A percentile compares a stretch with the other conserved stretches of the same genome.
Evolutionary conservation across 192 early-diverging fungal species (phyloP).

Genomic region (Thoreauomyces humboldtii): DNA sequence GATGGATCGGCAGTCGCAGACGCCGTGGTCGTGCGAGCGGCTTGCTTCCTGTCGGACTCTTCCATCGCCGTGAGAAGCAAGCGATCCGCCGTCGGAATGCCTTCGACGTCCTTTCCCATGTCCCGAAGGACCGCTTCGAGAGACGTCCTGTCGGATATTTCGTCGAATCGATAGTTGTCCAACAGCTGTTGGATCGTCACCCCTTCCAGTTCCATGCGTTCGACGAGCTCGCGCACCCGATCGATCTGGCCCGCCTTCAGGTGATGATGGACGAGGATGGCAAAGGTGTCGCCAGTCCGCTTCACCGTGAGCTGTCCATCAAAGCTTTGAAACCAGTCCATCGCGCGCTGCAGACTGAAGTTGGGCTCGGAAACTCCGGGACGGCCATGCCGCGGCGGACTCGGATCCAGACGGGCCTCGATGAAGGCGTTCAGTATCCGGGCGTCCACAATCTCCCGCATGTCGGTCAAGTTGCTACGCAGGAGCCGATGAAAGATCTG

Average conservation of each 20-base stretch:
- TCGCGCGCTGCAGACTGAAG: constrained; percentile 39
- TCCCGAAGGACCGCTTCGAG: constrained; percentile 28
- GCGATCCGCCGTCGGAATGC: constrained; percentile 14
- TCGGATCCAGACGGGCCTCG: constrained; percentile 46
- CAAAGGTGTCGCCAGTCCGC: constrained; percentile 72
- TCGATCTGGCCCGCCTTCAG: constrained; percentile 43
- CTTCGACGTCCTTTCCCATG: constrained; percentile 21
- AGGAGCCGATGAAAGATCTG: constrained; percentile 64
- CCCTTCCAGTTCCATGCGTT: constrained; percentile 33
- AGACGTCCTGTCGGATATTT: constrained; percentile 27
- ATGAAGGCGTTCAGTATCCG: constrained; percentile 81
- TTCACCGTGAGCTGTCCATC: constrained; percentile 47
- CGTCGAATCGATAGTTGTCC: constrained; percentile 21
- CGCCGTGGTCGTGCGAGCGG: neutral
- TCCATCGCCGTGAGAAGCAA: constrained; percentile 35
- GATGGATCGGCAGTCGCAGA: too few relatives aligned
- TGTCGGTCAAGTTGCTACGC: constrained; percentile 64
- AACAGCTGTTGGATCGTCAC: constrained; percentile 15
- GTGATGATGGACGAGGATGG: constrained; percentile 71
- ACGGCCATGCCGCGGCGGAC: constrained; percentile 35
- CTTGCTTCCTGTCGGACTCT: constrained; percentile 22
- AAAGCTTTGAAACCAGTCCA: constrained; percentile 72
- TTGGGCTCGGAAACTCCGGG: too few relatives aligned
- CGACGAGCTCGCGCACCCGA: constrained; percentile 55
- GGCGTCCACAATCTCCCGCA: constrained; percentile 66